Evolutionary conservation across 2,329 filamentous ascomycete genomes (phyloP), one percentile per base, ranked within the genome.

Genomic region (Echinosphaeria canescens): DNA sequence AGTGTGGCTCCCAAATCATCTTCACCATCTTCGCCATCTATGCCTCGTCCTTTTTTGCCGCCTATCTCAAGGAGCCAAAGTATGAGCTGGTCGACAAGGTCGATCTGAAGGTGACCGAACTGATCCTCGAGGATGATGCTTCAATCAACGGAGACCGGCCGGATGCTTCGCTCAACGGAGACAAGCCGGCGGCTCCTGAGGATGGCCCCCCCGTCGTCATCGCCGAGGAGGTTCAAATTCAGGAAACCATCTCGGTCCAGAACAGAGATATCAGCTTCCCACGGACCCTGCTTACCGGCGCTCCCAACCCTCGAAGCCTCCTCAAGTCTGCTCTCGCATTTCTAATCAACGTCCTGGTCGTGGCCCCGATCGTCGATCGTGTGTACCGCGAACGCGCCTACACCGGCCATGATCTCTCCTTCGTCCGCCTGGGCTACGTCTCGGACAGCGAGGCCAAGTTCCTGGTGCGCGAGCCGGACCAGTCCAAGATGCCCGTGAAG

Each of bases 401-500:
- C 44, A 69, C 74, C 4, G 69, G 59, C 15, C 53, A 78, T 15
- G 71, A 90, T 35, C 54, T 92, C 9, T 79, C 82, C 0, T 91
- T 98, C 44, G 78, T 79, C 22, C 66, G 88, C 7, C 55, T 92
- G 11, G 88, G 88, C 15, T 85, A 85, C 44, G 74, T 95, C 15
- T 91, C 82, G 4, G 64, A 78, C 12, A 65, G 59, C 0, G 74
- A 74, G 29, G 88, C 82, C 13, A 82, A 70, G 32, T 60, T 98
- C 22, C 53, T 98, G 15, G 58, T 98, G 25, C 67, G 88, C 30
- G 88, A 95, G 46, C 81, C 88, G 1, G 66, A 91, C 36, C 57
- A 66, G 27, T 44, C 61, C 18, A 69, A 75, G 38, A 62, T 91
- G 42, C 82, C 84, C 0, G 50, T 92, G n/a, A 70, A 59, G 1